phyloP scores from a whole-genome alignment of 352 stramenopile genomes.

The Phytopythium boreale region DNA sequence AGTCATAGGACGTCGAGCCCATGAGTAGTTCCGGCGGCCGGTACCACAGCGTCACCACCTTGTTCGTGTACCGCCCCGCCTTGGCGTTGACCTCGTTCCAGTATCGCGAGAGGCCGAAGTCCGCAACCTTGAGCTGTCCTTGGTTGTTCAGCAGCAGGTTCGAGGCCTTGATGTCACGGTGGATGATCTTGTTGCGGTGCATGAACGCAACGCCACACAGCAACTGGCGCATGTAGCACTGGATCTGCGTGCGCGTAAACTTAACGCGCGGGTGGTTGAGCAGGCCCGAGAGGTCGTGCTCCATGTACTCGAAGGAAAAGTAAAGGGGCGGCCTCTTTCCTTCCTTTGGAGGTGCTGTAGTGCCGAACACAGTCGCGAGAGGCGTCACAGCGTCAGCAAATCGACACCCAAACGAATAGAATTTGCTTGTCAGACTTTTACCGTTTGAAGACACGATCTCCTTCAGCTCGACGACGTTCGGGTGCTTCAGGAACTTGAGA shows the following conservation, averaged over 20 bases:
- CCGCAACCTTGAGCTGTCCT: conserved; percentile 80
- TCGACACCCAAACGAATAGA: background rate
- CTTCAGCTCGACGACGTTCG: conserved; percentile 94
- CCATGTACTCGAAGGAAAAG: conserved; percentile 87
- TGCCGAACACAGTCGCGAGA: conserved; percentile 3
- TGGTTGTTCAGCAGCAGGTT: conserved; percentile 85
- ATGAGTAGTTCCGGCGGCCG: conserved; percentile 91
- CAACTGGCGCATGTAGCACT: conserved; percentile 87
- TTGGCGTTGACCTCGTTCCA: conserved; percentile 87
- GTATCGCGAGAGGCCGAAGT: conserved; percentile 81
- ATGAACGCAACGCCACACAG: conserved; percentile 83
- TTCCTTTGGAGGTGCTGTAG: conserved; percentile 68
- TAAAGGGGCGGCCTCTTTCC: conserved; percentile 82
- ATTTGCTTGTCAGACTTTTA: conserved; percentile 13
- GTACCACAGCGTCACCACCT: conserved; percentile 96
- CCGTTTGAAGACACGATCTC: conserved; percentile 92
- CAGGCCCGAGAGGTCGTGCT: conserved; percentile 80
- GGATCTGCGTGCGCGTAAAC: conserved; percentile 81
- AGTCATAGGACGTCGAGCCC: conserved; percentile 90
- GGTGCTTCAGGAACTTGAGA: conserved; percentile 93
- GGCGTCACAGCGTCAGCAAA: conserved; percentile 4
- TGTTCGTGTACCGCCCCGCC: conserved; percentile 90
- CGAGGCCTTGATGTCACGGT: conserved; percentile 86
- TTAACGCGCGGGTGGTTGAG: conserved; percentile 83
- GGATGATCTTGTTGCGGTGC: conserved; percentile 87